Evolutionary conservation across 75 land plant genomes (phyloP), one percentile per base, ranked within the genome.

Genomic region (Cunninghamia lanceolata): DNA sequence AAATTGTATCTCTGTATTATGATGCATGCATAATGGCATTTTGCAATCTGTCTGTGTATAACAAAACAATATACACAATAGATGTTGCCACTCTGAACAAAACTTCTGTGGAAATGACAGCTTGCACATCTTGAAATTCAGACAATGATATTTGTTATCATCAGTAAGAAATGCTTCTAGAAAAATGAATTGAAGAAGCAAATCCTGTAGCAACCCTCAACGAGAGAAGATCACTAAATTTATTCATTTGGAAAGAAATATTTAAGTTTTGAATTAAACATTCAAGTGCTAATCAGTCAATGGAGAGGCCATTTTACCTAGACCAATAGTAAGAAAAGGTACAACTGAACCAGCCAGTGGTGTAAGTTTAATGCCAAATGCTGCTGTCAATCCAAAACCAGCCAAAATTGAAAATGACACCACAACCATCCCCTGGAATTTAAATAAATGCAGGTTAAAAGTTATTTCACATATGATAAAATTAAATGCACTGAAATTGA

Each of bases 361-460:
- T 19, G 92, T 80, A 32, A 91, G 83, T 17, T 87, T 68, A 52
- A 91, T 91, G 42, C 92, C 92, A 79, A 85, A 52, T 34, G 88
- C 84, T 32, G 92, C 92, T 42, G 89, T 91, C 6, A 89, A 46
- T n/a, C 92, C 91, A 89, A 91, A 91, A 16, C 91, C 92, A 39
- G 91, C 91, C 8, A 91, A 34, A 85, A 91, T 85, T 36, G 91
- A 88, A 78, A 91, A 84, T 39, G 92, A 53, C 14, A 91, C 92
- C 9, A 89, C 86, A 54, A 73, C 68, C 91, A 91, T 59, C 19
- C 92, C 92, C 92, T 91, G 91, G 52, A 36, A 85, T 32, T 45
- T n/a, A 17, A 30, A 82, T 25, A 38, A 68, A 59, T 80, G 25
- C 88, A 53, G 47, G 82, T 79, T 28, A 79, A n/a, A 42, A 82